phyloP scores from a whole-genome alignment of 345 rosid species.

The Firmiana major region DNA sequence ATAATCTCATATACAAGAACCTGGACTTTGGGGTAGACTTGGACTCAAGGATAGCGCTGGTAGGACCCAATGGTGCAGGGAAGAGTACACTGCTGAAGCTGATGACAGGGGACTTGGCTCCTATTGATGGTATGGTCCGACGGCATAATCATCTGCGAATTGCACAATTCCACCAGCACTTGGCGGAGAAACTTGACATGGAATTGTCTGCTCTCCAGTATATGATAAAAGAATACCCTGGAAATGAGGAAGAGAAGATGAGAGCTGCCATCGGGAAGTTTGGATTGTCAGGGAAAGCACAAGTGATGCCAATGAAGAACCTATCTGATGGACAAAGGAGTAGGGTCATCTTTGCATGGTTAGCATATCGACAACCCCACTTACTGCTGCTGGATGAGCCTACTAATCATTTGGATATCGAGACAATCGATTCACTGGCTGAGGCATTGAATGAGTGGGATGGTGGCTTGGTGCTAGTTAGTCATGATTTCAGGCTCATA shows the following conservation, averaged over 20 bases:
- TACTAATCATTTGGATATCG: slow-evolving; percentile 94
- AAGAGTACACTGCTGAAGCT: slow-evolving; percentile 96
- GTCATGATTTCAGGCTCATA: slow-evolving; percentile 88
- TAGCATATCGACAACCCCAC: slow-evolving; percentile 94
- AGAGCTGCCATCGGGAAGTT: slow-evolving; percentile 87
- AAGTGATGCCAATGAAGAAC: slow-evolving; percentile 95
- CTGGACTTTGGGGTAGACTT: slow-evolving; percentile 92
- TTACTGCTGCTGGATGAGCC: slow-evolving; percentile 93
- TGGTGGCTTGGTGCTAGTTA: slow-evolving; percentile 79
- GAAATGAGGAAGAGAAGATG: slow-evolving; percentile 96
- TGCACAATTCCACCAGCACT: slow-evolving; percentile 93
- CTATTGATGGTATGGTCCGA: slow-evolving; percentile 92
- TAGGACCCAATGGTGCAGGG: slow-evolving; percentile 98
- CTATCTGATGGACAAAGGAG: slow-evolving; percentile 98
- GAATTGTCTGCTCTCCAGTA: slow-evolving; percentile 75
- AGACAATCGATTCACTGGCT: slow-evolving; percentile 88
- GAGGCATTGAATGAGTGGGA: slow-evolving; percentile 91
- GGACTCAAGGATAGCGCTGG: slow-evolving; percentile 93
- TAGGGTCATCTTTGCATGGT: slow-evolving; percentile 94
- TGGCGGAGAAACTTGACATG: slow-evolving; percentile 91
- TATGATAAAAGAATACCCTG: slow-evolving; percentile 88
- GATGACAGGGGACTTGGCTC: slow-evolving; percentile 87
- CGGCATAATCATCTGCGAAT: slow-evolving; percentile 94
- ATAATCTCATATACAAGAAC: slow-evolving; percentile 74
- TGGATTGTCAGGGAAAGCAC: slow-evolving; percentile 93